phyloP scores from a whole-genome alignment of 2,329 filamentous ascomycete genomes.

The Colletotrichum acutatum region DNA sequence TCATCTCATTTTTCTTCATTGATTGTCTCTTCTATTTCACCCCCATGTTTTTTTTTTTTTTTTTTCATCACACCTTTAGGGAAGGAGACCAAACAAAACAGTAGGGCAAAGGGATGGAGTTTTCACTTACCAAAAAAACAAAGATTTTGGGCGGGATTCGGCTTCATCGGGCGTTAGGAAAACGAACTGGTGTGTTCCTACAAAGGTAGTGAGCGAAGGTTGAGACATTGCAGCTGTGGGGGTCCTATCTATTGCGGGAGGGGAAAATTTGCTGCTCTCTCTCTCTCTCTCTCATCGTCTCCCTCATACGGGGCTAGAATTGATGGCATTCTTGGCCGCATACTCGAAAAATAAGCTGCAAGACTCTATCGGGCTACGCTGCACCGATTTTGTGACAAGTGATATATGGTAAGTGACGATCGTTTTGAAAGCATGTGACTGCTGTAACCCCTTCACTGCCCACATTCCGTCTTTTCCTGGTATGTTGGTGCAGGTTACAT shows the following conservation, averaged over 20 bases:
- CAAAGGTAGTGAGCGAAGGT: slow-evolving; percentile 7
- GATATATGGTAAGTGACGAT: background rate
- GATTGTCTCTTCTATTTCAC: background rate
- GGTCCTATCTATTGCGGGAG: background rate
- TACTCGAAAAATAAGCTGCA: background rate
- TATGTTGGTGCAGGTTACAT: background rate
- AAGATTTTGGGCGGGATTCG: slow-evolving; percentile 4
- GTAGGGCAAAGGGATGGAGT: slow-evolving; percentile 14
- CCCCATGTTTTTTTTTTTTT: background rate
- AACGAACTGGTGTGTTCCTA: slow-evolving; percentile 18
- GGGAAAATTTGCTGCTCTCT: background rate
- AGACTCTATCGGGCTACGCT: background rate
- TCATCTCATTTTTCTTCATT: slow-evolving; percentile 9
- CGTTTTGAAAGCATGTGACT: slow-evolving; percentile 12
- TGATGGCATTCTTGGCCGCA: slow-evolving; percentile 22
- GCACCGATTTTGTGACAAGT: background rate
- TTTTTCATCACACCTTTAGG: slow-evolving; percentile 23
- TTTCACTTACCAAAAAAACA: slow-evolving; percentile 17
- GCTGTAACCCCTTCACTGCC: background rate
- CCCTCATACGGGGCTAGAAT: slow-evolving; percentile 13
- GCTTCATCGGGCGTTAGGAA: slow-evolving; percentile 25
- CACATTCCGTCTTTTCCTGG: background rate
- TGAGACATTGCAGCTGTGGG: background rate
- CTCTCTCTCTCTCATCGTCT: background rate
- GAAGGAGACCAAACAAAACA: slow-evolving; percentile 27